Conservation (phyloP, 2,329 filamentous ascomycete species). For the Beauveria sp. region DNA sequence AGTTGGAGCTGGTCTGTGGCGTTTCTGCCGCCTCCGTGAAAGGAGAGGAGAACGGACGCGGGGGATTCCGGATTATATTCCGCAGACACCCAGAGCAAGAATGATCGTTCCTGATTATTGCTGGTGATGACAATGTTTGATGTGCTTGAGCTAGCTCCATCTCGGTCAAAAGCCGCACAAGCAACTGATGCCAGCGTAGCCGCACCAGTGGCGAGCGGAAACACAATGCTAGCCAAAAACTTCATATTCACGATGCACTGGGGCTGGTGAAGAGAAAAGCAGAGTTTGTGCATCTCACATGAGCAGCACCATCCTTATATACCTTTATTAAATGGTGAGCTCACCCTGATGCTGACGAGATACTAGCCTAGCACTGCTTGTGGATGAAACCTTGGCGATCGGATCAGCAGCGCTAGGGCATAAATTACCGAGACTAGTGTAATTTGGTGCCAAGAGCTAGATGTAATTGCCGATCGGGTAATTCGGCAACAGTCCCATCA, state of each 20-base stretch:
- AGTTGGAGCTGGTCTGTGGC: slow-evolving; percentile 29
- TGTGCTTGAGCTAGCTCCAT: background rate
- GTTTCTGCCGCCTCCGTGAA: slow-evolving; percentile 32
- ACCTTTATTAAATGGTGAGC: background rate
- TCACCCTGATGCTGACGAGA: background rate
- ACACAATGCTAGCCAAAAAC: background rate
- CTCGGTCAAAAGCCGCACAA: background rate
- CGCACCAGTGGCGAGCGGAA: background rate
- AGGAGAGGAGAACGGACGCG: slow-evolving; percentile 35
- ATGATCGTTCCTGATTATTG: slow-evolving; percentile 20
- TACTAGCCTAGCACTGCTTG: background rate
- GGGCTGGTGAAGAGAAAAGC: background rate
- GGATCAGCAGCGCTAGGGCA: background rate
- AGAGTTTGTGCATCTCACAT: background rate
- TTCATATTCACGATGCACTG: background rate
- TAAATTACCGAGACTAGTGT: background rate
- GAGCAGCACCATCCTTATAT: background rate
- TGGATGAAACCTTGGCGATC: background rate
- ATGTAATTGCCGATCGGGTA: background rate
- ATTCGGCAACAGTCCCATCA: background rate
- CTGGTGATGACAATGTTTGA: slow-evolving; percentile 12
- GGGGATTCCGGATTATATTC: slow-evolving; percentile 20
- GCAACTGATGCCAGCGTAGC: background rate
- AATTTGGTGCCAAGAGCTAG: background rate
- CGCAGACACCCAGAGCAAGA: slow-evolving; percentile 28